phyloP scores from a whole-genome alignment of 2,329 filamentous ascomycete genomes.

The Colletotrichum sp. region DNA sequence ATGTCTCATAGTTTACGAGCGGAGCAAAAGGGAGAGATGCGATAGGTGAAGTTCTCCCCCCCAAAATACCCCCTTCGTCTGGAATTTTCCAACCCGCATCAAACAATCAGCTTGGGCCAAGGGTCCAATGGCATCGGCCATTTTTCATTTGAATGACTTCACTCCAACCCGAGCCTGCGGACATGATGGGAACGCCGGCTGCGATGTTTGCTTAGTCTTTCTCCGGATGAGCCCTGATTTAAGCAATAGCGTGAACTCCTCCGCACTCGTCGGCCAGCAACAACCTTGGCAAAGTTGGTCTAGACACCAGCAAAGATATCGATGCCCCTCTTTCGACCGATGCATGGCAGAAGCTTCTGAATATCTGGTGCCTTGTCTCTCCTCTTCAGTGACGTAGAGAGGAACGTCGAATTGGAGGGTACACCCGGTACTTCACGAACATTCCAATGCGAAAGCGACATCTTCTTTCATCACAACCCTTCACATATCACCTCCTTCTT shows the following conservation, averaged over 20 bases:
- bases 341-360: background rate
- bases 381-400: background rate
- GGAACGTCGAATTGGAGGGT: background rate
- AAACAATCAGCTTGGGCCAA: background rate
- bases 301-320: background rate
- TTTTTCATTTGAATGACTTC: background rate
- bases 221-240: background rate
- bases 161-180: background rate
- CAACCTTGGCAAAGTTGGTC: background rate
- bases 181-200: background rate
- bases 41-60: background rate
- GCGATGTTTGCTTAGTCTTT: background rate
- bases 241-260: background rate
- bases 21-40: background rate
- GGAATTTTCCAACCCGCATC: background rate
- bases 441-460: background rate
- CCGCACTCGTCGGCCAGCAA: background rate
- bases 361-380: background rate
- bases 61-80: background rate
- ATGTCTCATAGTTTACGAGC: background rate
- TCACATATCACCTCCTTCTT: background rate
- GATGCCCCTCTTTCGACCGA: constrained; percentile 9
- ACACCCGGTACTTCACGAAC: background rate
- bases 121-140: background rate
- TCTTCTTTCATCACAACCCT: background rate